Evolutionary conservation across 1,284 basidiomycete species (phyloP), one percentile per base, ranked within the genome.

Genomic region (Macrocystidia cucumis): DNA sequence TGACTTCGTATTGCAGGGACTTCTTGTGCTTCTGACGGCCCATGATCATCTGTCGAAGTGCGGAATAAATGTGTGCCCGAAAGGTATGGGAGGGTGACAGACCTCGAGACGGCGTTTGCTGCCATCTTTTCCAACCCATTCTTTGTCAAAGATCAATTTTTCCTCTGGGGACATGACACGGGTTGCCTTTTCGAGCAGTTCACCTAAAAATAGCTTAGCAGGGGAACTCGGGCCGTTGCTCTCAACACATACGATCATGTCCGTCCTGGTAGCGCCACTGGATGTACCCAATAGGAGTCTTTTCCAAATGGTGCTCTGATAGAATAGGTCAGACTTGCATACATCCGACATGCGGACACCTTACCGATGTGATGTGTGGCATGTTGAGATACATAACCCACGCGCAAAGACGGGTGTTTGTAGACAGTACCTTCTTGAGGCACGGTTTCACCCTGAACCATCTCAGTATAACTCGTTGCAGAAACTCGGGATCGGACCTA

Each of bases 201-300:
- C 84, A 44, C 82, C 82, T 86, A 18, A 18, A 33, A 27, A 41
- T 11, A 48, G 36, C 34, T 41, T 23, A 42, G 26, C 28, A 36
- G 22, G 27, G 13, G 40, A 34, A 12, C 19, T n/a, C 5, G 41
- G 29, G 22, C 22, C 22, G 34, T 14, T n/a, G n/a, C n/a, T 43
- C 29, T 36, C 9, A 26, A 38, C 25, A 67, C 80, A 46, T 71
- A 81, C 93, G 87, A 70, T 98, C 95, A 61, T 96, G 89, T 32
- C 95, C 96, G 59, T 97, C 93, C 62, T 98, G 93, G 78, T 93
- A 98, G 52, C 95, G 87, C 95, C 95, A 98, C 63, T 95, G 91
- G 51, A 97, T 96, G 56, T 97, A 97, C 42, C 85, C 84, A 41
- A 95, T 89, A 13, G 92, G 89, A 6, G 91, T 95, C 67, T 96